phyloP scores from a whole-genome alignment of 2,329 filamentous ascomycete species.

The Pyrenophora graminea region DNA sequence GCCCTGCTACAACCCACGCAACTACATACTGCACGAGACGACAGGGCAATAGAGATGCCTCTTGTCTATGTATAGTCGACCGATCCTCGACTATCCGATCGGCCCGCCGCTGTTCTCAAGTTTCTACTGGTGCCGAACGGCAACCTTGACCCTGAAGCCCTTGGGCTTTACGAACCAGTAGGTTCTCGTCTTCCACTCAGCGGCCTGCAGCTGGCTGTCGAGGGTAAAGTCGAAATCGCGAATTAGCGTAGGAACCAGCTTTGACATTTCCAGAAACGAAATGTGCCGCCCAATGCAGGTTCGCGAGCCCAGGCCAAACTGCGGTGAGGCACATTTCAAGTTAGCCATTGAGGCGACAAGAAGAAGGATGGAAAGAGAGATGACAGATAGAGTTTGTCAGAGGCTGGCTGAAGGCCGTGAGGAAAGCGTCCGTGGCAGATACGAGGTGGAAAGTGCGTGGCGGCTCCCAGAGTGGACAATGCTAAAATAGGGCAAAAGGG shows the following conservation, averaged over 20 bases:
- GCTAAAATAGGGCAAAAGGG: not conserved
- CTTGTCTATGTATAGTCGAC: not conserved
- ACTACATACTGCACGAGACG: not conserved
- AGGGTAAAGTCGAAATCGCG: constrained; percentile 21
- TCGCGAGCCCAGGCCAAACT: constrained; percentile 24
- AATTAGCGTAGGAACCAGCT: constrained; percentile 16
- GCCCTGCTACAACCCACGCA: not conserved
- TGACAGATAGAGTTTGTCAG: not conserved
- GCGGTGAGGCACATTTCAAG: not conserved
- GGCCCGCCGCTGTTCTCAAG: not conserved
- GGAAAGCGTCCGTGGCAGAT: not conserved
- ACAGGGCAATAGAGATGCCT: too few relatives aligned
- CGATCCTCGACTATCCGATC: constrained; percentile 1
- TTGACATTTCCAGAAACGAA: constrained; percentile 13
- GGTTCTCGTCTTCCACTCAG: constrained; percentile 15
- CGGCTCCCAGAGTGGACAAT: not conserved
- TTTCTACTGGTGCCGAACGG: not conserved
- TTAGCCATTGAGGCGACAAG: not conserved
- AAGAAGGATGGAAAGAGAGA: not conserved
- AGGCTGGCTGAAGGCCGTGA: not conserved
- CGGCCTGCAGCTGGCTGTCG: constrained; percentile 7
- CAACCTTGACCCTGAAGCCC: constrained; percentile 11
- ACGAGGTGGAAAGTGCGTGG: not conserved
- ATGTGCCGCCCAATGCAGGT: constrained; percentile 28
- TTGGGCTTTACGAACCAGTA: constrained; percentile 22